Evolutionary conservation across 2,329 filamentous ascomycete species (phyloP), one percentile per base, ranked within the genome.

Genomic region (Rutstroemia sp.): DNA sequence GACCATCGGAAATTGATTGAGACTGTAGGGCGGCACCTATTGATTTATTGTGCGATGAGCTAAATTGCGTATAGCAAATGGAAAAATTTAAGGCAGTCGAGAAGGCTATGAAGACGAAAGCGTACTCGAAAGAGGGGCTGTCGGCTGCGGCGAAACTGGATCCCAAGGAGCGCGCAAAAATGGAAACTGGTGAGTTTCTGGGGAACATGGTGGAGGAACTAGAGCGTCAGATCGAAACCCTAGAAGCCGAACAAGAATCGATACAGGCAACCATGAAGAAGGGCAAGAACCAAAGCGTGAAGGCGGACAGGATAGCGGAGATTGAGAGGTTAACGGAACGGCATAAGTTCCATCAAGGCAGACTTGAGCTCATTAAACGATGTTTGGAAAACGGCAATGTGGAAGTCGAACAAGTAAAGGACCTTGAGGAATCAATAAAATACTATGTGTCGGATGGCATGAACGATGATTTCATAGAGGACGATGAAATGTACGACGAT

Each of bases 51-150:
- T 51, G 40, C 59, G 59, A 51, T 58, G 52, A 49, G 62, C 67
- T 69, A 63, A 69, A 59, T 36, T 16, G 21, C 49, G 71, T 75
- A 72, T 75, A 94, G 89, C 87, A 92, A 88, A 99, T 99, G 94
- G 94, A 99, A 76, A 91, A 90, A 68, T 99, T 99, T 82, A 99
- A 99, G 77, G 92, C 92, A n/a, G 94, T 99, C 53, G 94, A 99
- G 74, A 99, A 99, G 78, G 94, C 96, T 69, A 97, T 99, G 94
- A 99, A 99, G 79, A 99, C 94, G 57, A 99, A 99, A 74, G 94
- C 94, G 60, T 99, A 96, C 75, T 97, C 94, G 60, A 97, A 99
- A 78, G 94, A 97, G 74, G 94, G 94, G 46, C 76, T 99, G 63
- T 94, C 89, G 61, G 89, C 92, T 52, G 90, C 91, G 25, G 86